Evolutionary conservation across 441 rosid genomes (phyloP).

Genomic region (Biscutella laevigata): DNA sequence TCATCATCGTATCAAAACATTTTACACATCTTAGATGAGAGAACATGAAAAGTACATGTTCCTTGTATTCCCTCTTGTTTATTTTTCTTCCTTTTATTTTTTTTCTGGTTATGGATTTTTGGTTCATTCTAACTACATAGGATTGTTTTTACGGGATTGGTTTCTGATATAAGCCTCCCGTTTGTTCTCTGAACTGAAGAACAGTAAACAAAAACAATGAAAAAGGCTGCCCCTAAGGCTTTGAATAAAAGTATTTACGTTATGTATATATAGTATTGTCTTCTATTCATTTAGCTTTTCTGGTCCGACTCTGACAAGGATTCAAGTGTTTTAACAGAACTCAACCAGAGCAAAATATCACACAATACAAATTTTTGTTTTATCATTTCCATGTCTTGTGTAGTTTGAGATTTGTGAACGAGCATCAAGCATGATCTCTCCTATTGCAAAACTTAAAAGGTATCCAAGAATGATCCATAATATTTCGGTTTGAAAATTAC

Average conservation of each 20-base stretch:
- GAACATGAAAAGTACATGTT: constrained; percentile 26
- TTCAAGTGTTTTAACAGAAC: background rate
- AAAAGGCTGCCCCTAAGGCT: constrained; percentile 10
- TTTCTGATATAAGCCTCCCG: constrained; percentile 12
- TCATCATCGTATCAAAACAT: constrained; percentile 14
- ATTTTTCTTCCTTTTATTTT: constrained; percentile 16
- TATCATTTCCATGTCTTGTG: background rate
- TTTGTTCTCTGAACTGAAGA: constrained; percentile 19
- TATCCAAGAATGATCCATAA: background rate
- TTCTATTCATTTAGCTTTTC: background rate
- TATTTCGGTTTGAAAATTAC: background rate
- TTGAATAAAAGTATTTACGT: constrained; percentile 24
- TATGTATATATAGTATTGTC: background rate
- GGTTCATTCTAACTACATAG: constrained; percentile 24
- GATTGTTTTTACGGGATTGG: constrained; percentile 24
- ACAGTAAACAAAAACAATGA: constrained; percentile 14
- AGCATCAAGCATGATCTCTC: background rate
- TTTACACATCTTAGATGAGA: constrained; percentile 22
- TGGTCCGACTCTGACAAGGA: background rate
- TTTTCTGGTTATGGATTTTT: constrained; percentile 12
- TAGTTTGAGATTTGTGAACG: background rate
- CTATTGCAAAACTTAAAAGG: background rate
- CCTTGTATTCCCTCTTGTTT: constrained; percentile 17
- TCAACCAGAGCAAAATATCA: background rate
- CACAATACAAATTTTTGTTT: background rate